These are phyloP conservation scores for Apiospora koreana DNA, from an alignment of 2,329 filamentous ascomycete species.

Conservation along the genomic window DNA sequence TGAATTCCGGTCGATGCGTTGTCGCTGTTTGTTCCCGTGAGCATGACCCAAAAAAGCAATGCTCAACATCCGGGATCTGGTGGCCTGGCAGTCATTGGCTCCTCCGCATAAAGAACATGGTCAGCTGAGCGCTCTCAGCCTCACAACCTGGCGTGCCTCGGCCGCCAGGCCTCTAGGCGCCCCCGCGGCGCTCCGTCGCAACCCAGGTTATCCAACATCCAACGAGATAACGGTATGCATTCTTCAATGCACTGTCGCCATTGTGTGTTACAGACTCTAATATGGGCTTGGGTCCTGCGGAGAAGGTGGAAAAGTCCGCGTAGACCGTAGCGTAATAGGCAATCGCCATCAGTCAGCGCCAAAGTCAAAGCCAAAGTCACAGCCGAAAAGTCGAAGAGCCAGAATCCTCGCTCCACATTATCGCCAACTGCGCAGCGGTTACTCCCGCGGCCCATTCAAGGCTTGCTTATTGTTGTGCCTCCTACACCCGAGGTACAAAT, in stretches of 20 bases:
- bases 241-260: not conserved
- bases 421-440: conserved; percentile 1
- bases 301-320: not conserved
- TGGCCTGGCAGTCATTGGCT: conserved; percentile 12
- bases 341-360: not conserved
- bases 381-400: not conserved
- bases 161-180: not conserved
- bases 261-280: not conserved
- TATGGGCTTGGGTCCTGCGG: not conserved
- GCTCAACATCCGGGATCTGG: not conserved
- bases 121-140: conserved; percentile 30
- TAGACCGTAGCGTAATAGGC: not conserved
- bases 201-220: not conserved
- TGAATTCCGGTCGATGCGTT: conserved; percentile 12
- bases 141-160: conserved; percentile 18
- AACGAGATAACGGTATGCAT: not conserved
- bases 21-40: conserved; percentile 17
- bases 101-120: conserved; percentile 24
- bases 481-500: not conserved
- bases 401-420: not conserved
- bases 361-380: not conserved
- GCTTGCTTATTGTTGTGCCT: not conserved
- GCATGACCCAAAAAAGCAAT: conserved; percentile 13
- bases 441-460: not conserved
- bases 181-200: not conserved